Percentiles rank a stretch among this genome's conserved stretches.
Conservation (phyloP, 805 yeast genomes). For the Metschnikowia aberdeeniae region DNA sequence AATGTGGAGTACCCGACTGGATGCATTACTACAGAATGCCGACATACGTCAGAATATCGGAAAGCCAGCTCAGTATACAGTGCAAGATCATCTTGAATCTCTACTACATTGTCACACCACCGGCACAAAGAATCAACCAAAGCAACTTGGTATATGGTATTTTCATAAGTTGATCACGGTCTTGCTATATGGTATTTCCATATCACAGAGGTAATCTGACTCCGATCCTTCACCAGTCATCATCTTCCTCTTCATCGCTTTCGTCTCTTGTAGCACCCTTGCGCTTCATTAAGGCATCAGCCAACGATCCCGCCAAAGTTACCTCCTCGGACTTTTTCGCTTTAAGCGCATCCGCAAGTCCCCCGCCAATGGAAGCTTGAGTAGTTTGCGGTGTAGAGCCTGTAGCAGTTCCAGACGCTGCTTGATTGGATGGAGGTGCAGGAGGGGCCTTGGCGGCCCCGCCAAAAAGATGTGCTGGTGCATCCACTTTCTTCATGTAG, state of each 20-base stretch:
- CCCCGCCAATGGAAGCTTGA: slow-evolving; percentile 39
- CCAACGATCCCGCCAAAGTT: slow-evolving; percentile 76
- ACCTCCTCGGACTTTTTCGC: slow-evolving; percentile 60
- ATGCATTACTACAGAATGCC: too few relatives aligned
- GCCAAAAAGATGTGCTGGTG: slow-evolving; percentile 36
- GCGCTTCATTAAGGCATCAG: slow-evolving; percentile 80
- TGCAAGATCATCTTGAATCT: too few relatives aligned
- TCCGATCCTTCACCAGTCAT: slow-evolving; percentile 20
- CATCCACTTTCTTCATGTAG: slow-evolving; percentile 63
- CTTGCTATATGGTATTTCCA: too few relatives aligned
- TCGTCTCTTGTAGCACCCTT: slow-evolving; percentile 60
- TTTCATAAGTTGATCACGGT: too few relatives aligned
- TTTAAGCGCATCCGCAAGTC: slow-evolving; percentile 65
- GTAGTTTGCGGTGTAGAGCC: slow-evolving; percentile 7
- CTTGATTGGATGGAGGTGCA: slow-evolving; percentile 27
- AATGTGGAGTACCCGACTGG: too few relatives aligned
- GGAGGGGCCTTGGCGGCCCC: slow-evolving; percentile 30
- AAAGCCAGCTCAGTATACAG: too few relatives aligned
- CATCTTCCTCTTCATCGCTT: slow-evolving; percentile 68
- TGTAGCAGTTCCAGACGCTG: slow-evolving; percentile 9
- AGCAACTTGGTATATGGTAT: too few relatives aligned
- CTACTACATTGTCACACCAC: too few relatives aligned
- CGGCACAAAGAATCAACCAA: too few relatives aligned
- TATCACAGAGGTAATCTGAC: background rate
- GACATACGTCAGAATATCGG: too few relatives aligned